Evolutionary conservation across 2,329 filamentous ascomycete genomes (phyloP), one percentile per base, ranked within the genome.

Genomic region (Claviceps monticola): DNA sequence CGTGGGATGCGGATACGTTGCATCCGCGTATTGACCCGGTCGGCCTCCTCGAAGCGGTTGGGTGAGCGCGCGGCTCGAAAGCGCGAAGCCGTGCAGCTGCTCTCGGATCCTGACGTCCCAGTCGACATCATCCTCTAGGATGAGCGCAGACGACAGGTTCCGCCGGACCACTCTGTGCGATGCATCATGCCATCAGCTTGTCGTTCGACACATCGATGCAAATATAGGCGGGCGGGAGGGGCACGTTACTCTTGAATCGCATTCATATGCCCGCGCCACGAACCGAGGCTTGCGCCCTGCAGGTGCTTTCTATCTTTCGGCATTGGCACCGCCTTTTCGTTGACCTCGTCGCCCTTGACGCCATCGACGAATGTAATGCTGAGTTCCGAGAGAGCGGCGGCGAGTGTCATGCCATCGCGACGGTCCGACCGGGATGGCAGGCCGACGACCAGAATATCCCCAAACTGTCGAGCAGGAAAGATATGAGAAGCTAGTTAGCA

Each of bases 81-180:
- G 56, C 1, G 71, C 68, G 39, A 73, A 69, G 46, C 64, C 55
- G 29, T 58, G 64, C 16, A 79, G 66, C 57, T 80, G 76, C 0
- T 62, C 49, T 36, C 73, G 73, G 23, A 80, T 60, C 0, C 68
- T 64, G 13, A 79, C 61, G 52, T 80, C 77, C 77, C 77, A 80
- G 62, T 80, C 76, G 19, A 71, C 68, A 52, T 80, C 76, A 57
- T 80, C 76, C 57, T 80, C 77, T 26, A 80, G 59, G 29, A 80
- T 73, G 2, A 80, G 62, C 0, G 73, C 75, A 1, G 71, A 73
- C 1, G 66, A 62, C 2, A 76, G 56, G 42, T 71, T 68, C 11
- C 69, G 61, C n/a, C 69, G 63, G 13, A 78, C 66, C 13, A 79
- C 63, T 21, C 66, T 67, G 44, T 16, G 4, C 9, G 29, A 29